Evolutionary conservation across 352 stramenopile genomes (phyloP).

Genomic region (Globisporangium viniferum): DNA sequence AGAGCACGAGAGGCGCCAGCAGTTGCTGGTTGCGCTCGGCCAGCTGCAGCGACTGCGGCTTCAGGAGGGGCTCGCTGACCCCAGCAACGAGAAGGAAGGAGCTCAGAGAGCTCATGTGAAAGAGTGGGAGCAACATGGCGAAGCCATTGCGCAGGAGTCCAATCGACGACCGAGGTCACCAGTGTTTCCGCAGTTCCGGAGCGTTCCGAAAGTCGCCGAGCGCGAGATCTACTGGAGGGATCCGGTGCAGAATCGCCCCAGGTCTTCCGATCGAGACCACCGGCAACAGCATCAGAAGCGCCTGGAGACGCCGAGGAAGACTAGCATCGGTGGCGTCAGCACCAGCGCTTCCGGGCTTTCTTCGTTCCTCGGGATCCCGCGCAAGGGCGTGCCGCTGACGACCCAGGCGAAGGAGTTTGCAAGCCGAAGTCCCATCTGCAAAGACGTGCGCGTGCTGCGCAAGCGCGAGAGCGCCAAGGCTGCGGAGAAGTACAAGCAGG

Average conservation of each 20-base stretch:
- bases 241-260: conserved; percentile 24
- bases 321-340: neutral
- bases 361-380: conserved; percentile 36
- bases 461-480: conserved; percentile 40
- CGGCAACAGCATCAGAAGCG: neutral
- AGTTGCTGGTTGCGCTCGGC: conserved; percentile 33
- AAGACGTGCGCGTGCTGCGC: conserved; percentile 44
- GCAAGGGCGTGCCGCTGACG: conserved; percentile 46
- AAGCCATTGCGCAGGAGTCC: neutral
- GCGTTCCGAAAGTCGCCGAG: neutral
- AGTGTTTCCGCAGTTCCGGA: conserved; percentile 2
- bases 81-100: neutral
- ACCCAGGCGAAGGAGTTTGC: conserved; percentile 39
- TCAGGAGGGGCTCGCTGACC: conserved; percentile 14
- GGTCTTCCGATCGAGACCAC: conserved; percentile 2
- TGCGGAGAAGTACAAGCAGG: conserved; percentile 38
- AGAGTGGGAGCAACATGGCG: neutral
- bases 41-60: conserved; percentile 41
- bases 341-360: neutral
- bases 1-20: conserved; percentile 39
- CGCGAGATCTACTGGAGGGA: conserved; percentile 35
- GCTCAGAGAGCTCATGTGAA: neutral
- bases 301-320: neutral
- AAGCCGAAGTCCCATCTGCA: conserved; percentile 31
- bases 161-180: neutral